Base-by-base conservation (phyloP, 345 rosid genomes). In the Excoecaria cochinchinensis region DNA sequence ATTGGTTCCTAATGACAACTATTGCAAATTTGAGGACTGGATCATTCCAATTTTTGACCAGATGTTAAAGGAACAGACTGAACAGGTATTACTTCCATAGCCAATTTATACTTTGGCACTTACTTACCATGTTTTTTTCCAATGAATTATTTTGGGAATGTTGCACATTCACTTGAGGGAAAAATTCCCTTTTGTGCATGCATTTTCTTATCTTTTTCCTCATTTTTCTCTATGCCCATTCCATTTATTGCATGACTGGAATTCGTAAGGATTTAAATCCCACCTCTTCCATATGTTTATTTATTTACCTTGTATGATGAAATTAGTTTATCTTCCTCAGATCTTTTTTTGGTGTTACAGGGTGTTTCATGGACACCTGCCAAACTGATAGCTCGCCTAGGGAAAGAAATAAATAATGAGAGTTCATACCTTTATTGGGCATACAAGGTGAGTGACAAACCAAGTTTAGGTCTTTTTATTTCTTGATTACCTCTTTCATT, bases 21-120 rank as follows among this genome's bases (percentile, higher is more conserved):
- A 95, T 78, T 93, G 98, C 86, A 95, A 95, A 84, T 91, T 95
- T 84, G 96, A 93, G 89, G 96, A 90, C 80, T 95, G 99, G 99
- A 87, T 95, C 67, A 83, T 91, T 77, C 99, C 98, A 1, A 87
- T 93, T 79, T 91, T 91, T 74, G 95, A 95, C 69, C 85, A 88
- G 80, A 93, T 95, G 97, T 78, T 91, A 87, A 89, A 90, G 84
- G 99, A 95, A 80, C 99, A 95, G 74, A 79, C 38, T 55, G 91
- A 93, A 89, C 88, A 93, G 94, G 98, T 93, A 67, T 47, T 71
- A 14, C 60, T 51, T 68, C 16, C 13, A 11, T 15, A 21, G 21
- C 15, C 9, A 48, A 64, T 64, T 31, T 50, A 7, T 14, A 7
- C 36, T 38, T 38, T 36, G 19, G 22, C 6, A 9, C 16, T 39